These are phyloP conservation scores for Ceratocystis harringtonii DNA, from an alignment of 2,329 filamentous ascomycete species.

Conservation along the genomic window DNA sequence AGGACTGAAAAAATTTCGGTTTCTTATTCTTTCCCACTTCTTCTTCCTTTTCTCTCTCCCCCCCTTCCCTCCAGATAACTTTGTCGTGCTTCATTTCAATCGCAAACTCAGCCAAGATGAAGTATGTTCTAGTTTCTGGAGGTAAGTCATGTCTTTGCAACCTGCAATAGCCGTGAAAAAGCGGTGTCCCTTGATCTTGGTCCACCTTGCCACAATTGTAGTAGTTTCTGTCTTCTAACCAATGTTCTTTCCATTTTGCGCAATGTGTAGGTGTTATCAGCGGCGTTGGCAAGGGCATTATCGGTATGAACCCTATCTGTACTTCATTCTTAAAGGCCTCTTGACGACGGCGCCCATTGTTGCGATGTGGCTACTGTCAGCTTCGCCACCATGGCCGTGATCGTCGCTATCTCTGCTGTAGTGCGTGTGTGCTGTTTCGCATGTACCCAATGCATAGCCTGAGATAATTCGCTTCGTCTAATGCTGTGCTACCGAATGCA, in stretches of 20 bases:
- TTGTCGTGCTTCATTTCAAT: slow-evolving; percentile 14
- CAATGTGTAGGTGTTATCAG: slow-evolving; percentile 25
- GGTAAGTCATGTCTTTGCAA: slow-evolving; percentile 30
- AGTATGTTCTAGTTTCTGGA: slow-evolving; percentile 69
- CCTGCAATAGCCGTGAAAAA: not conserved
- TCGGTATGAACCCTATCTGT: slow-evolving; percentile 14
- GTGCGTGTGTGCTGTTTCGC: too few relatives aligned
- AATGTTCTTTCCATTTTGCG: slow-evolving; percentile 10
- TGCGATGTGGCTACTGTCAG: not conserved
- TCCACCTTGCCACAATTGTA: slow-evolving; percentile 17
- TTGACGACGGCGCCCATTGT: too few relatives aligned
- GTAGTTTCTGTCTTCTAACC: not conserved
- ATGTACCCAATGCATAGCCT: too few relatives aligned
- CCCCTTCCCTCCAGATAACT: slow-evolving; percentile 16
- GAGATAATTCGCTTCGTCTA: not conserved
- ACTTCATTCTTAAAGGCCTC: too few relatives aligned
- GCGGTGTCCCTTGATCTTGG: slow-evolving; percentile 14
- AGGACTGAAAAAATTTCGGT: slow-evolving; percentile 13
- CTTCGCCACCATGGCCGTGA: not conserved
- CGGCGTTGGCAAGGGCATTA: slow-evolving; percentile 34
- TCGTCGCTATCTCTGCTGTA: not conserved
- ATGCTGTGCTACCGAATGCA: not conserved
- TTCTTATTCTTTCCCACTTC: slow-evolving; percentile 7
- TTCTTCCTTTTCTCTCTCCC: slow-evolving; percentile 16
- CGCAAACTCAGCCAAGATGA: slow-evolving; percentile 40